phyloP scores from a whole-genome alignment of 805 yeast genomes.

The Ogataea nitratoaversa region DNA sequence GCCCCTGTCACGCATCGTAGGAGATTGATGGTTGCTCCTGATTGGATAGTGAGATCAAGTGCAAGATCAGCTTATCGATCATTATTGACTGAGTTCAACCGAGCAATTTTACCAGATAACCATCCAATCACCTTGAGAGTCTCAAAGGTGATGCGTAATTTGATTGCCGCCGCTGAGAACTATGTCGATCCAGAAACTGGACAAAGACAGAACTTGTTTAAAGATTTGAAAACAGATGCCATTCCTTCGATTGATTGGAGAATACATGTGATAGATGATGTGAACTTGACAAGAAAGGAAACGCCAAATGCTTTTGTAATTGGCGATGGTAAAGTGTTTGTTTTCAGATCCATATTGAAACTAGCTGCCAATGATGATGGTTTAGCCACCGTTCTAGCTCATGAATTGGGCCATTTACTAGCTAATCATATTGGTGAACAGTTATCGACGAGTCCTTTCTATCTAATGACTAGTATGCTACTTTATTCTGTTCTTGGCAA shows the following conservation, averaged over 20 bases:
- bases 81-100: slow-evolving; percentile 49
- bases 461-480: slow-evolving; percentile 47
- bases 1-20: slow-evolving; percentile 78
- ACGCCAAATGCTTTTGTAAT: slow-evolving; percentile 97
- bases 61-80: slow-evolving; percentile 65
- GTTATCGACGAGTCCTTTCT: slow-evolving; percentile 71
- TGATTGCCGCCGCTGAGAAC: slow-evolving; percentile 55
- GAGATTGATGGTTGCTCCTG: slow-evolving; percentile 69
- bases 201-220: slow-evolving; percentile 22
- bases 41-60: slow-evolving; percentile 54
- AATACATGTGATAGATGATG: slow-evolving; percentile 72
- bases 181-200: slow-evolving; percentile 33
- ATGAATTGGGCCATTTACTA: slow-evolving; percentile 90
- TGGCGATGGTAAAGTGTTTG: slow-evolving; percentile 95
- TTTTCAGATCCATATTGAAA: slow-evolving; percentile 72
- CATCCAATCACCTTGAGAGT: slow-evolving; percentile 61
- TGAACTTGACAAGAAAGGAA: slow-evolving; percentile 44
- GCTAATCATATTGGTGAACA: slow-evolving; percentile 90
- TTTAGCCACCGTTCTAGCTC: slow-evolving; percentile 89
- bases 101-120: slow-evolving; percentile 51
- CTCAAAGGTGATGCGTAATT: slow-evolving; percentile 54
- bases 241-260: slow-evolving; percentile 55
- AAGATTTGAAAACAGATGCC: slow-evolving; percentile 18
- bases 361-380: slow-evolving; percentile 84
- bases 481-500: slow-evolving; percentile 63